Percentiles rank a stretch among this genome's conserved stretches.
phyloP scores from a whole-genome alignment of 352 stramenopile species.

The Globisporangium spinosum region DNA sequence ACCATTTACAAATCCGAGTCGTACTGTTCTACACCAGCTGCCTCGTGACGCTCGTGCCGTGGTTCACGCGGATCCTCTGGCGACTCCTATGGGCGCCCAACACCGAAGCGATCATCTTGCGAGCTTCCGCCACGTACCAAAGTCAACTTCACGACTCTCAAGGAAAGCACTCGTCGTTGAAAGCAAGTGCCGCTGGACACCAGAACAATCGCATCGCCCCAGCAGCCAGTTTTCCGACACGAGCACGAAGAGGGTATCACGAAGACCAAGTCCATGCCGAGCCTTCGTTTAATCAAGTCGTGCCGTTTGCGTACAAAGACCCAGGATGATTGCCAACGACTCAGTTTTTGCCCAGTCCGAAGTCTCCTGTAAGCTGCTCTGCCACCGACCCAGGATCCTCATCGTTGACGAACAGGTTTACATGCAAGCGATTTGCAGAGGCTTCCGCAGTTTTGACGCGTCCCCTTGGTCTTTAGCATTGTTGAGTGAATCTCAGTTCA shows the following conservation, averaged over 20 bases:
- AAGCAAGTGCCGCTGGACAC: background rate
- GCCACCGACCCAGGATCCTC: too few relatives aligned
- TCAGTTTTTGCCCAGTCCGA: background rate
- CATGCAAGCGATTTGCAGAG: too few relatives aligned
- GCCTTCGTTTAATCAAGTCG: background rate
- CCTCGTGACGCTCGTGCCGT: constrained; percentile 14
- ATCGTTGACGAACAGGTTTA: too few relatives aligned
- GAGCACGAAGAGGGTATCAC: background rate
- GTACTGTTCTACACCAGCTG: constrained; percentile 19
- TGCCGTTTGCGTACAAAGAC: background rate
- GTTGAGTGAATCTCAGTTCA: too few relatives aligned
- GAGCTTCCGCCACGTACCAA: constrained; percentile 23
- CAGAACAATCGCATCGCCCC: background rate
- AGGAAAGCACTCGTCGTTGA: background rate
- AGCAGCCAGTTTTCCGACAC: too few relatives aligned
- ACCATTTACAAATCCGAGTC: constrained; percentile 13
- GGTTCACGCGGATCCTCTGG: constrained; percentile 14
- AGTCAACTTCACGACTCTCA: background rate
- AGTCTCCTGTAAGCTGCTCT: background rate
- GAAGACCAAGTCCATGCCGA: background rate
- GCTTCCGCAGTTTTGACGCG: too few relatives aligned
- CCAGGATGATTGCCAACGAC: background rate
- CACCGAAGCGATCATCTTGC: constrained; percentile 23
- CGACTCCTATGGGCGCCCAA: constrained; percentile 8
- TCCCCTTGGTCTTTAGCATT: too few relatives aligned